Evolutionary conservation across 257 asterid species (phyloP), one percentile per base, ranked within the genome.

Genomic region (Apocynum venetum): DNA sequence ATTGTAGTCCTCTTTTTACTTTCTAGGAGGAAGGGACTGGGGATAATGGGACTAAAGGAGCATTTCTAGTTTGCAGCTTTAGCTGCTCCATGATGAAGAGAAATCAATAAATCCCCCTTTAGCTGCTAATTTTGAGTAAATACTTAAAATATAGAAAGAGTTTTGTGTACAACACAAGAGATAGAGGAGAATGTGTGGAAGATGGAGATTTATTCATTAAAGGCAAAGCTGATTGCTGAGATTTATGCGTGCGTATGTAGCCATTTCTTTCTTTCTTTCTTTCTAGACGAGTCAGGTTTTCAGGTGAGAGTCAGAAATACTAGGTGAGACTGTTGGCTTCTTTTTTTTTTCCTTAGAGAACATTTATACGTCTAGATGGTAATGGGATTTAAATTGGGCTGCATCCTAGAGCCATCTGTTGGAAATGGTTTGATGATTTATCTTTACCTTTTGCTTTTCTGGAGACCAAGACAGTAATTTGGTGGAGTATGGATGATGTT

Each of bases 221-320:
- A 89, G 87, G 96, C 87, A 46, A 65, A 75, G 82, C 40, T 78
- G 87, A 87, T 78, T 77, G 91, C 86, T 75, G 82, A 83, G 88
- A 83, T 83, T 89, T 84, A 89, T 90, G 97, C 97, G 95, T 91
- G 97, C 93, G 84, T 73, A 79, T 85, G 85, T 91, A 86, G 78
- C 83, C 88, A 85, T 86, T 65, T 66, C 72, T 64, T 64, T 36
- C 46, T 86, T 65, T 40, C 48, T 36, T 63, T 63, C 44, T 36
- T 25, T 25, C 31, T 25, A 64, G 70, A 64, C n/a, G 47, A 64
- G 47, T 38, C 70, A 64, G 70, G 47, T 25, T 64, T 38, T 64
- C 70, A 64, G 70, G 70, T 64, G 70, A 46, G 4, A 11, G 69
- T 63, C 69, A 63, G 69, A 35, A 6, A 57, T 72, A 98, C 99